Percentiles rank a stretch among this genome's conserved stretches.
phyloP scores from a whole-genome alignment of 1,139 yeast species.

The Blastobotrys malaysiensis region DNA sequence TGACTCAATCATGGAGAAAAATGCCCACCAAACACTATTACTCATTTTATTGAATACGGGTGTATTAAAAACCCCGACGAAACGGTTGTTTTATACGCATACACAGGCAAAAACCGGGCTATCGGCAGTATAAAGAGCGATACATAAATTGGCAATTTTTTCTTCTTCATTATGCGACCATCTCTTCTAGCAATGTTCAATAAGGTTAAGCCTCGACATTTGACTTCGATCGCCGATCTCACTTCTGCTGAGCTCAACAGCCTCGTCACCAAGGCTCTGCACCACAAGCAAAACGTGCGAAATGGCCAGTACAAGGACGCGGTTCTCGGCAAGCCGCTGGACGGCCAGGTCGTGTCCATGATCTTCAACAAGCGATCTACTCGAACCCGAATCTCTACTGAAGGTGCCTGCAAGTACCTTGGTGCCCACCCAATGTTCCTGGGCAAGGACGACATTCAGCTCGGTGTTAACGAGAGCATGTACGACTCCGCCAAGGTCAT shows the following conservation, averaged over 20 bases:
- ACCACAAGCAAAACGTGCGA: slow-evolving; percentile 28
- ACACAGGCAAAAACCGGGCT: neutral
- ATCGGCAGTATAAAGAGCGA: neutral
- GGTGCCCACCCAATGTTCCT: slow-evolving; percentile 97
- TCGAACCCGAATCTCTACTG: slow-evolving; percentile 88
- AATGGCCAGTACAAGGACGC: slow-evolving; percentile 29
- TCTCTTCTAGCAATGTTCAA: slow-evolving; percentile 5
- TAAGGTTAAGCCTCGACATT: slow-evolving; percentile 47
- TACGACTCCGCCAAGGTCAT: slow-evolving; percentile 85
- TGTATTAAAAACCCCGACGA: neutral
- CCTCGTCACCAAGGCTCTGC: slow-evolving; percentile 45
- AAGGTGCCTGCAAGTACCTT: slow-evolving; percentile 88
- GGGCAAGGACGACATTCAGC: slow-evolving; percentile 92
- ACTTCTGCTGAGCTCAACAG: slow-evolving; percentile 60
- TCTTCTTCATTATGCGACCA: neutral
- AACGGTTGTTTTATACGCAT: neutral
- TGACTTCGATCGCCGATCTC: slow-evolving; percentile 73
- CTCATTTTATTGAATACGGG: neutral
- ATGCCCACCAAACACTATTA: neutral
- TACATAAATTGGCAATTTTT: neutral
- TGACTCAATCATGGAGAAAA: neutral
- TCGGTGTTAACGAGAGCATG: slow-evolving; percentile 86
- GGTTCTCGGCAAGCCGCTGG: slow-evolving; percentile 38
- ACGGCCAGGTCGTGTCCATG: slow-evolving; percentile 79
- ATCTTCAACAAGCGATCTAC: slow-evolving; percentile 89